Base-by-base conservation (phyloP, 495 filamentous ascomycete genomes). In the Aspergillus sclerotioniger region DNA sequence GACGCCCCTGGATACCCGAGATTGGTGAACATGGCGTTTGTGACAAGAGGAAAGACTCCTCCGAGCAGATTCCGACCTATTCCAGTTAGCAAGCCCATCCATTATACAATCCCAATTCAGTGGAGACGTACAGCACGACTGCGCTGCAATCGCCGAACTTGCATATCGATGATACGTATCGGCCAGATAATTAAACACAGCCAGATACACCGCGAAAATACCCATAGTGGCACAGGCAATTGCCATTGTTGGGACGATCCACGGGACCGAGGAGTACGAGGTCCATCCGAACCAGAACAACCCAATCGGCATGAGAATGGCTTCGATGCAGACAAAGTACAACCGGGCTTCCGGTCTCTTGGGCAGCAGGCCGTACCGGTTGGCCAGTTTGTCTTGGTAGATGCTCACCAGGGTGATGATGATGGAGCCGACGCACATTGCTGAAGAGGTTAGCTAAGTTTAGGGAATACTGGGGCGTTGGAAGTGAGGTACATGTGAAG, bases 141-240 rank as follows among this genome's bases (percentile, higher is more conserved):
- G 92, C 10, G 92, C 91, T 2, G 93, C 93, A 46, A 97, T 76
- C 3, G 92, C 92, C 8, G 89, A 94, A 53, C 85, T 90, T 2
- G 92, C 90, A 63, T 90, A 96, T 0, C 82, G 77, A 66, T 91
- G 87, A 69, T 96, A 98, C 2, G 83, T 88, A 70, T 96, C 93
- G n/a, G 92, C 91, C 13, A 96, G 80, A 62, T 96, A 96, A 63
- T 96, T 98, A 75, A 96, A 96, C 0, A 90, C 87, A 1, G 92
- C 90, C 7, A 98, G 78, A 66, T 96, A 97, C 45, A 97, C 84
- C 43, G 84, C 86, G 66, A 90, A 91, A 52, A 98, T 95, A 9
- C 92, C 92, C 78, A 96, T 90, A 0, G 88, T 95, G 3, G 90
- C 86, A 57, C 87, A 82, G 0, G 75, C 82, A 48, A 96, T 77